A percentile compares a stretch with the other conserved stretches of the same genome.
These are phyloP conservation scores for Silene noctiflora DNA, from an alignment of 179 eudicot species.

Conservation along the genomic window DNA sequence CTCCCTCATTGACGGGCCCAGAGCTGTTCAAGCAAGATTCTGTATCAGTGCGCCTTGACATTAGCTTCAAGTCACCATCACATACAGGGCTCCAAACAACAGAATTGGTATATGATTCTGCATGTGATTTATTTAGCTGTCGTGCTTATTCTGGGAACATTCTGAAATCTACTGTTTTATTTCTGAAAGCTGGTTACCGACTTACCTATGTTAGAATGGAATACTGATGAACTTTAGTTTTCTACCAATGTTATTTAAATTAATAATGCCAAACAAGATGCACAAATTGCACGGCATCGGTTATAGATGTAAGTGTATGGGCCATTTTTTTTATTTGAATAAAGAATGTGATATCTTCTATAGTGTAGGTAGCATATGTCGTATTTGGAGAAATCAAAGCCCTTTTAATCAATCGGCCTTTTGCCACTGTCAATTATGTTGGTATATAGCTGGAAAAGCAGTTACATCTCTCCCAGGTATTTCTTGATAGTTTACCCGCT, in stretches of 20 bases:
- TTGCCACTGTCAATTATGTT: neutral
- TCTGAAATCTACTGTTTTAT: constrained; percentile 7
- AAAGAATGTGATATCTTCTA: constrained; percentile 1
- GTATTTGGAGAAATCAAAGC: neutral
- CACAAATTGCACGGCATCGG: neutral
- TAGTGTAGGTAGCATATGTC: neutral
- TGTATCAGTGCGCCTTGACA: constrained; percentile 80
- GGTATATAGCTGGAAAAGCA: neutral
- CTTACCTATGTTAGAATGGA: neutral
- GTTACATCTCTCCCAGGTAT: neutral
- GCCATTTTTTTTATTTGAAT: neutral
- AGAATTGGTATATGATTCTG: constrained; percentile 55
- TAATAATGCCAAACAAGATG: neutral
- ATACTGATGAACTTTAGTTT: neutral
- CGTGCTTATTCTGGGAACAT: constrained; percentile 2
- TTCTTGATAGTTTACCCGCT: constrained; percentile 1
- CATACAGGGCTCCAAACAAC: constrained; percentile 97
- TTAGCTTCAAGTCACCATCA: constrained; percentile 92
- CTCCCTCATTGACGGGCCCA: constrained; percentile 39
- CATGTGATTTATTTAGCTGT: constrained; percentile 1
- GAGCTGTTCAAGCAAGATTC: constrained; percentile 38
- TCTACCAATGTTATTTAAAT: neutral
- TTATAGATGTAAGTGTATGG: neutral
- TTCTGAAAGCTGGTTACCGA: constrained; percentile 1
- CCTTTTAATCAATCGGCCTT: constrained; percentile 3